Conservation (phyloP, 805 yeast genomes). For the Yarrowia sp. region DNA sequence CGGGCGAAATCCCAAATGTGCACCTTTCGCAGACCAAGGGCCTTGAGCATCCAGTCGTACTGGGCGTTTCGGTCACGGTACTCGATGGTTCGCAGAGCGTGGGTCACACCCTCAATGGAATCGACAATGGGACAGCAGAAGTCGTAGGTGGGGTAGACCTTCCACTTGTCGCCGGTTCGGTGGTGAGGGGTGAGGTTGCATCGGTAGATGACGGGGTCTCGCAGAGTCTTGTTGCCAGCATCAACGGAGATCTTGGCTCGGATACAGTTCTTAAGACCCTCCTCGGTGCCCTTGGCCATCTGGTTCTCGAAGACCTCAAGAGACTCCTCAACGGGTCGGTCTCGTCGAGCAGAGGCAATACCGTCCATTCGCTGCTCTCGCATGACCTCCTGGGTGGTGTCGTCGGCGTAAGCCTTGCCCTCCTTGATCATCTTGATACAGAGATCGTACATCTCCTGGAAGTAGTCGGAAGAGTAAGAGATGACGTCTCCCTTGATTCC, state of each 20-base stretch:
- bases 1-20: slow-evolving; percentile 98
- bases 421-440: slow-evolving; percentile 89
- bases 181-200: slow-evolving; percentile 98
- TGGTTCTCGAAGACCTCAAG: slow-evolving; percentile 78
- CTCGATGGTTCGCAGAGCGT: slow-evolving; percentile 96
- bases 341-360: slow-evolving; percentile 88
- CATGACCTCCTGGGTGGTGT: slow-evolving; percentile 92
- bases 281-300: slow-evolving; percentile 93
- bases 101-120: slow-evolving; percentile 95
- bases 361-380: slow-evolving; percentile 99
- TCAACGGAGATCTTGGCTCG: slow-evolving; percentile 96
- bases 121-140: slow-evolving; percentile 98
- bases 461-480: slow-evolving; percentile 93
- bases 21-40: slow-evolving; percentile 84
- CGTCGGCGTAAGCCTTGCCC: slow-evolving; percentile 97
- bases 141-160: slow-evolving; percentile 97
- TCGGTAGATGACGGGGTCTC: slow-evolving; percentile 98
- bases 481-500: slow-evolving; percentile 92
- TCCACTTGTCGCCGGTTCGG: slow-evolving; percentile 92
- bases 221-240: slow-evolving; percentile 89
- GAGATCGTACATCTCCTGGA: slow-evolving; percentile 85
- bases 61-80: slow-evolving; percentile 99
- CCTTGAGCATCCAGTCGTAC: slow-evolving; percentile 92
- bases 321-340: slow-evolving; percentile 91
- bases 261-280: slow-evolving; percentile 87